Evolutionary conservation across 2,329 filamentous ascomycete genomes (phyloP).

Genomic region (Hypoxylon sp.): DNA sequence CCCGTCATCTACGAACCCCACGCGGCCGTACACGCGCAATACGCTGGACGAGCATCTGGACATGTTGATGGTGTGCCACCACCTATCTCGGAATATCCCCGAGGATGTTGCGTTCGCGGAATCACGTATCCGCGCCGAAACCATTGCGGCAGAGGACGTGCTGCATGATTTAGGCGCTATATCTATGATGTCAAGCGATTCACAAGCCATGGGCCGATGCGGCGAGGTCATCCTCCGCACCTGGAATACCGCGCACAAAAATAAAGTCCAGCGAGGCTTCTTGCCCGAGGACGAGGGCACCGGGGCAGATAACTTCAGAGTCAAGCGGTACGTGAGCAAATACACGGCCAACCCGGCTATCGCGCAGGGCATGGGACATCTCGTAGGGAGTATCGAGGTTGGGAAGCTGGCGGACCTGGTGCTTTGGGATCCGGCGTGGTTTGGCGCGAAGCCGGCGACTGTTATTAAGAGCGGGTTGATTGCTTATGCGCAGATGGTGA

Average conservation of each 20-base stretch:
- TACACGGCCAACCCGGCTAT: slow-evolving; percentile 96
- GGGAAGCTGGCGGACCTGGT: slow-evolving; percentile 93
- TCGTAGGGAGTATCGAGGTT: slow-evolving; percentile 88
- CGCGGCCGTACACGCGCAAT: slow-evolving; percentile 89
- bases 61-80: slow-evolving; percentile 99
- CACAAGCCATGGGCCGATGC: slow-evolving; percentile 96
- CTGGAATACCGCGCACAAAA: slow-evolving; percentile 98
- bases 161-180: slow-evolving; percentile 95
- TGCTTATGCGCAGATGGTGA: slow-evolving; percentile 85
- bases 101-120: slow-evolving; percentile 98
- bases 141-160: slow-evolving; percentile 96
- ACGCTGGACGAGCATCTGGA: slow-evolving; percentile 97
- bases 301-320: slow-evolving; percentile 89
- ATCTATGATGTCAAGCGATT: slow-evolving; percentile 97
- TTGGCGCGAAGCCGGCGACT: slow-evolving; percentile 86
- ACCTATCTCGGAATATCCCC: slow-evolving; percentile 90
- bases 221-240: slow-evolving; percentile 94
- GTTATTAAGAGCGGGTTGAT: slow-evolving; percentile 93
- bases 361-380: slow-evolving; percentile 88
- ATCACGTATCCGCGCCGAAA: slow-evolving; percentile 93
- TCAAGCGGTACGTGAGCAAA: slow-evolving; percentile 94
- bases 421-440: slow-evolving; percentile 86
- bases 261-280: slow-evolving; percentile 85
- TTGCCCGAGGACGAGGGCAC: slow-evolving; percentile 84
- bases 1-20: slow-evolving; percentile 92